A percentile compares a stretch with the other conserved stretches of the same genome.
Evolutionary conservation across 2,329 filamentous ascomycete species (phyloP).

Genomic region (Spiromastix sp.): DNA sequence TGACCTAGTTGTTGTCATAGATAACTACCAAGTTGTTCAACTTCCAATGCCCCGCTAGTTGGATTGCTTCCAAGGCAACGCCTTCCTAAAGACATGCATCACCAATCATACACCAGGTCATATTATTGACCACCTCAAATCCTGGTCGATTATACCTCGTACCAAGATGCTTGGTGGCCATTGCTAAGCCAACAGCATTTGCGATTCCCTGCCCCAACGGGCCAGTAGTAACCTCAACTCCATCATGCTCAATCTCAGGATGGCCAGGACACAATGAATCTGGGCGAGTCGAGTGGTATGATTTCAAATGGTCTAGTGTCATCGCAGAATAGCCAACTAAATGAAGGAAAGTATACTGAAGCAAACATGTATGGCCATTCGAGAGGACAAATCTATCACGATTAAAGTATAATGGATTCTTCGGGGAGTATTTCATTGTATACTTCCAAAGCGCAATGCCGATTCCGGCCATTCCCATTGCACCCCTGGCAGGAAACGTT

Average conservation of each 20-base stretch:
- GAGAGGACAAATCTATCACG: conserved; percentile 53
- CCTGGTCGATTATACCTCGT: conserved; percentile 42
- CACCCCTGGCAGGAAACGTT: conserved; percentile 33
- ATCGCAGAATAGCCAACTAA: conserved; percentile 44
- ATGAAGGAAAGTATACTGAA: conserved; percentile 45
- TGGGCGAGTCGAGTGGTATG: conserved; percentile 39
- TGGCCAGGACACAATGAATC: conserved; percentile 46
- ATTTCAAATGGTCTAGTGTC: conserved; percentile 48
- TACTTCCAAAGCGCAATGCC: conserved; percentile 54
- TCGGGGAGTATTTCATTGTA: conserved; percentile 49
- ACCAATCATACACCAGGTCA: conserved; percentile 47
- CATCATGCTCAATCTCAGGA: conserved; percentile 40
- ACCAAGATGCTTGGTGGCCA: conserved; percentile 44
- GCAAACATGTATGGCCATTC: conserved; percentile 49
- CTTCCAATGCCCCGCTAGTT: conserved; percentile 45
- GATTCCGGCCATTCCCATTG: conserved; percentile 53
- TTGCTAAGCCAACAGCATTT: conserved; percentile 52
- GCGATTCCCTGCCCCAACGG: conserved; percentile 48
- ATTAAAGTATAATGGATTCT: conserved; percentile 48
- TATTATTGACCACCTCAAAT: conserved; percentile 38
- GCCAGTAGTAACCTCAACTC: conserved; percentile 48
- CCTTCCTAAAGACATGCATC: conserved; percentile 52
- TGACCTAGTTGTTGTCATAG: conserved; percentile 53
- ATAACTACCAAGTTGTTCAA: conserved; percentile 48
- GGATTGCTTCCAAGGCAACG: conserved; percentile 47